Base-by-base conservation (phyloP, 2,329 filamentous ascomycete species). In the Claviceps sp. region DNA sequence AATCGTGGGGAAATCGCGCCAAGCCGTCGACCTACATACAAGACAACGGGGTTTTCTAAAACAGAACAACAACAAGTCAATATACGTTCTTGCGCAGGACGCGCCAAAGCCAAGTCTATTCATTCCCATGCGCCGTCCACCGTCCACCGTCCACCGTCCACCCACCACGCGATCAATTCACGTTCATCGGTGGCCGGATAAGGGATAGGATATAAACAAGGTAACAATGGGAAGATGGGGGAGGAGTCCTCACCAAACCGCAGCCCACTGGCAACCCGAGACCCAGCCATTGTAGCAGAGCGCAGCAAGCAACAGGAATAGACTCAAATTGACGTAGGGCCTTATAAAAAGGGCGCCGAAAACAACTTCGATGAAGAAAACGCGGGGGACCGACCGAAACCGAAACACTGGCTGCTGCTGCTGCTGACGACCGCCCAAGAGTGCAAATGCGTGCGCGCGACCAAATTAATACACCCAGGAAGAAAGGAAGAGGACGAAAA, bases 11-110 rank as follows among this genome's bases (percentile, higher is more conserved):
- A 34, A 34, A 34, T 34, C 30, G 30, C 30, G 30, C 30, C 30
- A 34, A 34, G 30, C 30, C 30, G 30, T 47, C 26, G 44, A 45
- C 22, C 5, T 24, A 70, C 72, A 63, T 59, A 77, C 74, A 79
- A 75, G 61, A 78, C 63, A 41, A 66, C 72, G 16, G 74, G 71
- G 57, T 72, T 72, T 54, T 72, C 74, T 77, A 47, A 5, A 5
- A 34, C 8, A 16, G 9, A 3, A 9, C 20, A 22, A n/a, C 16
- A 14, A 26, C 4, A 11, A 13, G 38, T 34, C 30, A 34, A 34
- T 30, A 8, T 30, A 8, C 26, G 26, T 34, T 34, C 30, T 34
- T 3, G 9, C 4, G 30, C 30, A 34, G 30, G 30, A 34, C 8
- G 30, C 30, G 8, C 26, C 26, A 30, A 9, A 9, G 26, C 2